Conservation (phyloP, 345 rosid species). For the Leavenworthia alabamica region DNA sequence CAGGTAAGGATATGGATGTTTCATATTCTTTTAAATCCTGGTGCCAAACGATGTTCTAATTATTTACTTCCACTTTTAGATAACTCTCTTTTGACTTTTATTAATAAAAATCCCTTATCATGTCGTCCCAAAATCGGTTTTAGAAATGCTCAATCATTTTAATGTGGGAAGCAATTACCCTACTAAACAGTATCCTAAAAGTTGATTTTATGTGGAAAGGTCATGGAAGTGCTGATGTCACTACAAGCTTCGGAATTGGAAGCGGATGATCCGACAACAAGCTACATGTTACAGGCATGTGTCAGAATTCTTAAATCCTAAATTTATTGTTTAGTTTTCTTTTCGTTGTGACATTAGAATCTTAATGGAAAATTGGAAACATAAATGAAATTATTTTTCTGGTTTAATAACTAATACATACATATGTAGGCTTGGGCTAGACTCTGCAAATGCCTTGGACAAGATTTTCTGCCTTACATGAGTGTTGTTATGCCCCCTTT, state of each 20-base stretch:
- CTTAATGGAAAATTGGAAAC: background rate
- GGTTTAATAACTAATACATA: background rate
- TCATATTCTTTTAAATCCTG: background rate
- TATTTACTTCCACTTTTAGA: background rate
- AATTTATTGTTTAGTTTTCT: background rate
- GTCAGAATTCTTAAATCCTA: background rate
- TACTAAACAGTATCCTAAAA: constrained; percentile 2
- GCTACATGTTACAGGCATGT: constrained; percentile 69
- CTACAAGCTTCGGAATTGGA: constrained; percentile 65
- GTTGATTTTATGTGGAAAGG: constrained; percentile 32
- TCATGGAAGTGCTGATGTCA: constrained; percentile 69
- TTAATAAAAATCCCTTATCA: background rate
- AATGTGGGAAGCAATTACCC: background rate
- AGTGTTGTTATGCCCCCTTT: constrained; percentile 66
- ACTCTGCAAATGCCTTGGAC: constrained; percentile 75
- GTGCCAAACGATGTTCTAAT: background rate
- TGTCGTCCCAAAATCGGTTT: background rate
- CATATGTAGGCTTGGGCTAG: constrained; percentile 65
- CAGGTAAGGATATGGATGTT: constrained; percentile 38
- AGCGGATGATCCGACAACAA: constrained; percentile 70
- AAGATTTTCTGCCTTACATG: constrained; percentile 74
- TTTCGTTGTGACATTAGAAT: background rate
- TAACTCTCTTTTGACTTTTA: background rate
- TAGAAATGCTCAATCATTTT: background rate
- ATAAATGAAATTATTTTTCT: background rate